Evolutionary conservation across 1,284 basidiomycete species (phyloP).

Genomic region (Cutaneotrichosporon dermatis): DNA sequence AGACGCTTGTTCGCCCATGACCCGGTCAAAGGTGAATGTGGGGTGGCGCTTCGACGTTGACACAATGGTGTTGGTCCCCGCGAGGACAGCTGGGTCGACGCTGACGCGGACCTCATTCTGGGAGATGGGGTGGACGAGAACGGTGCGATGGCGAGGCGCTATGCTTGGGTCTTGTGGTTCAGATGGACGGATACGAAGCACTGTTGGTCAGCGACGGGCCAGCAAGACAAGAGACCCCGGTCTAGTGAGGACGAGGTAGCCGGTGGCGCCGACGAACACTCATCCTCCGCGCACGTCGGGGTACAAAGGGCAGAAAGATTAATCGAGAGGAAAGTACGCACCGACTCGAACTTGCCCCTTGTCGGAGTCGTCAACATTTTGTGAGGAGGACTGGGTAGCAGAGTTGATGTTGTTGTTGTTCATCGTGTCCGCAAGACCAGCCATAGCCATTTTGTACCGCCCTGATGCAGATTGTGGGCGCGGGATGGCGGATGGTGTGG

Average conservation of each 20-base stretch:
- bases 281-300: background rate
- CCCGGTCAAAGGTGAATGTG: conserved; percentile 88
- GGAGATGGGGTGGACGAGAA: conserved; percentile 70
- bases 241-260: too few relatives aligned
- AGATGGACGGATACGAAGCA: conserved; percentile 86
- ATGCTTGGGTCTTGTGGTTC: conserved; percentile 80
- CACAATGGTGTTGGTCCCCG: conserved; percentile 52
- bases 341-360: conserved; percentile 42
- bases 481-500: conserved; percentile 28
- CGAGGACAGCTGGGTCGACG: conserved; percentile 51
- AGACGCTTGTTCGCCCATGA: conserved; percentile 73
- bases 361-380: conserved; percentile 22
- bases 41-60: conserved; percentile 70
- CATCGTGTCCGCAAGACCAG: background rate
- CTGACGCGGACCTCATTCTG: conserved; percentile 71
- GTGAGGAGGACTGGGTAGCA: background rate
- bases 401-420: background rate
- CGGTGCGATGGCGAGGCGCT: conserved; percentile 86
- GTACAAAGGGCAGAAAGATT: background rate
- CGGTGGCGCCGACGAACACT: too few relatives aligned
- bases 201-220: conserved; percentile 48
- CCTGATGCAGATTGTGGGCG: conserved; percentile 32
- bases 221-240: too few relatives aligned
- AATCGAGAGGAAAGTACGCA: conserved; percentile 20
- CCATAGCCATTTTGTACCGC: conserved; percentile 7